Evolutionary conservation across 169 alveolate genomes (phyloP), one percentile per base, ranked within the genome.

Genomic region (Theileria orientalis): DNA sequence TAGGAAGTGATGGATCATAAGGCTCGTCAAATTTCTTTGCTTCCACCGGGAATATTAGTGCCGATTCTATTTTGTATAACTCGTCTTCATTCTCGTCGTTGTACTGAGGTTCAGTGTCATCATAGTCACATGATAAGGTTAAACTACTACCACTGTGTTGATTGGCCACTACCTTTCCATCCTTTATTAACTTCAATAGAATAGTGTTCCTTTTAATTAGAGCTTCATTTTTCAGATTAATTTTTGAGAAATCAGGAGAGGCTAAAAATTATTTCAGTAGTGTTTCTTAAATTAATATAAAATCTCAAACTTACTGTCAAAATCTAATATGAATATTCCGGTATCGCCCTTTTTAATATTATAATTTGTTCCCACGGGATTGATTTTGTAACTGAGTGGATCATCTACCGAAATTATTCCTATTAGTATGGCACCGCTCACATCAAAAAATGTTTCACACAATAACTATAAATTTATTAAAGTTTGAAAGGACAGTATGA

Each of bases 311-410:
- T 62, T 67, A 56, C 52, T 32, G 13, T 51, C 59, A 16, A 68
- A 66, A 40, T 76, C 85, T 1, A 74, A 66, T 9, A 76, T 62
- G 74, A 76, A 67, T 19, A 76, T 70, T 7, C 78, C 85, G 37
- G 73, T 30, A 49, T 76, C 85, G 5, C 85, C 85, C 57, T 66
- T 44, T 21, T 68, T 66, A 56, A 76, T 76, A 40, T 64, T 21
- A 33, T 76, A 76, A 11, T 59, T 74, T 11, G 46, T 8, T 11
- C 85, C 79, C 2, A 70, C 44, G 19, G 85, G 85, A 30, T 76
- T 76, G 0, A 76, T 73, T 16, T 54, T 62, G 66, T 54, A 76
- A 0, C 68, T 47, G 19, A 49, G 30, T 3, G 63, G 35, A 21
- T 27, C 35, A 37, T 56, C 69, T 30, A n/a, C 51, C 0, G 41